Conservation (phyloP, 371 early-diverging fungal genomes). For the Mortierella sp. region DNA sequence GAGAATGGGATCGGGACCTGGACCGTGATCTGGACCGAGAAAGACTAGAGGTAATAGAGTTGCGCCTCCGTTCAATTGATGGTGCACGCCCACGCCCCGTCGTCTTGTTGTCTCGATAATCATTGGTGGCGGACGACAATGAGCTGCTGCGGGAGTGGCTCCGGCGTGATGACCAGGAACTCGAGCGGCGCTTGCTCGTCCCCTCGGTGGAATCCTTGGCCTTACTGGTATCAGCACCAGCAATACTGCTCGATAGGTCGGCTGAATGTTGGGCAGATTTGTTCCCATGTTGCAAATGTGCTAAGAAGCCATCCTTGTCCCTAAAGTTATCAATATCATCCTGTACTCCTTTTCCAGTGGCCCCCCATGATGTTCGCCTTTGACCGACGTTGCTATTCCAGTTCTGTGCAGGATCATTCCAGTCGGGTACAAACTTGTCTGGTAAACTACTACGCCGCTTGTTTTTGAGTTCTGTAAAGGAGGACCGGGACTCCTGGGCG, state of each 20-base stretch:
- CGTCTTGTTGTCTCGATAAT: neutral
- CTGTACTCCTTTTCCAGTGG: conserved; percentile 14
- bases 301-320: conserved; percentile 12
- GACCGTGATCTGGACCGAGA: conserved; percentile 34
- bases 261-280: too few relatives aligned
- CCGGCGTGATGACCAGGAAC: conserved; percentile 42
- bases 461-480: conserved; percentile 37
- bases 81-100: conserved; percentile 2
- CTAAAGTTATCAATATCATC: conserved; percentile 7
- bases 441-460: conserved; percentile 53
- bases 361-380: conserved; percentile 44
- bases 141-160: conserved; percentile 3
- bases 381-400: conserved; percentile 51
- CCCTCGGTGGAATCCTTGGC: neutral
- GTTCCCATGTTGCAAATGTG: conserved; percentile 7
- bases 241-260: too few relatives aligned
- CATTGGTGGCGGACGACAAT: neutral
- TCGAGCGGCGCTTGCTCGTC: conserved; percentile 28
- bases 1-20: conserved; percentile 25
- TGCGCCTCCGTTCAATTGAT: conserved; percentile 11
- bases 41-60: conserved; percentile 29
- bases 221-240: neutral
- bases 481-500: conserved; percentile 5
- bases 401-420: conserved; percentile 40
- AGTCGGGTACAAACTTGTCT: conserved; percentile 49